Percentiles rank a stretch among this genome's conserved stretches.
These are phyloP conservation scores for Trifolium dubium DNA, from an alignment of 306 rosid genomes.

Conservation along the genomic window DNA sequence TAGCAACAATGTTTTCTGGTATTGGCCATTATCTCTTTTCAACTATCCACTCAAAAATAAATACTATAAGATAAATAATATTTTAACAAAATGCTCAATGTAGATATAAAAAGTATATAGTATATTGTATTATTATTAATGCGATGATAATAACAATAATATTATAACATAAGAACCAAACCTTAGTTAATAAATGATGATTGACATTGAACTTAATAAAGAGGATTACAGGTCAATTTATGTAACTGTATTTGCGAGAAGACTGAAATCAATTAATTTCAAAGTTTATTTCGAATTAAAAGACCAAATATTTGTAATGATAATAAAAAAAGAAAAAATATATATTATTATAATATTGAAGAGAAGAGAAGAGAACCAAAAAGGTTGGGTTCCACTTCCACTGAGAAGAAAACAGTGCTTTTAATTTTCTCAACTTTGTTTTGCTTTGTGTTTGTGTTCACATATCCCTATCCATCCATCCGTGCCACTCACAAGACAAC, in stretches of 20 bases:
- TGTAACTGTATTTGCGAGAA: no score
- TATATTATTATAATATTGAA: not conserved
- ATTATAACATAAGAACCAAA: no score
- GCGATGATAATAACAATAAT: no score
- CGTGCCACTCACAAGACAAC: slow-evolving; percentile 58
- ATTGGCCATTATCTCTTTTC: slow-evolving; percentile 65
- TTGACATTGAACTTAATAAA: no score
- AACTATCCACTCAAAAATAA: slow-evolving; percentile 56
- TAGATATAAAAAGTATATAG: not conserved
- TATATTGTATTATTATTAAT: not conserved
- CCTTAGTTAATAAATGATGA: no score
- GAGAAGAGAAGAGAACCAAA: slow-evolving; percentile 46
- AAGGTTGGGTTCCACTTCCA: slow-evolving; percentile 68
- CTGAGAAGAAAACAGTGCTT: slow-evolving; percentile 61
- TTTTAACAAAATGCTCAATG: slow-evolving; percentile 26
- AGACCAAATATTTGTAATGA: no score
- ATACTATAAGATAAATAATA: slow-evolving; percentile 7
- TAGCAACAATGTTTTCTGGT: slow-evolving; percentile 43
- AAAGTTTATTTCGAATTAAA: no score
- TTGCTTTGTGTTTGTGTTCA: slow-evolving; percentile 49
- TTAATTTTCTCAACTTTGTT: slow-evolving; percentile 42
- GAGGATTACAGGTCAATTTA: no score
- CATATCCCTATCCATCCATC: slow-evolving; percentile 61
- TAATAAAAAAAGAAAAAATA: no score
- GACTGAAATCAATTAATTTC: no score